These are phyloP conservation scores for Candida chauliodis DNA, from an alignment of 805 yeast species.

Conservation along the genomic window DNA sequence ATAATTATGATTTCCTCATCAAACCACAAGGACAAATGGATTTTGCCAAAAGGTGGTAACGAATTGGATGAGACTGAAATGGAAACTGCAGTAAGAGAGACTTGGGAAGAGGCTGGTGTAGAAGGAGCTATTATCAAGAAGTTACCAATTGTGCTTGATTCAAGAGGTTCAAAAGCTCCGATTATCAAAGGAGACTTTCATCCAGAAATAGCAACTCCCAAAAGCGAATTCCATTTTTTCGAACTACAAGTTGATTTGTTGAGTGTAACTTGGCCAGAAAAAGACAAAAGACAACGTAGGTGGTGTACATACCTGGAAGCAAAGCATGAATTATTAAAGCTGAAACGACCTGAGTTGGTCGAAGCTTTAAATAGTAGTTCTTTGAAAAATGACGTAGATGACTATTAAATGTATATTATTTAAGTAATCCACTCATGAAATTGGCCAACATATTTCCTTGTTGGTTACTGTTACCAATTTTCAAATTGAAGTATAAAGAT, in stretches of 20 bases:
- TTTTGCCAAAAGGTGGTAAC: constrained; percentile 93
- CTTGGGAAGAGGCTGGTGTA: constrained; percentile 98
- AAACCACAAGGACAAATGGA: constrained; percentile 70
- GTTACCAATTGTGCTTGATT: constrained; percentile 67
- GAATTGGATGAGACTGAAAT: constrained; percentile 71
- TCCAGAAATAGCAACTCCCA: constrained; percentile 49
- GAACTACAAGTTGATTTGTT: constrained; percentile 64
- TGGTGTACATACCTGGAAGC: constrained; percentile 79
- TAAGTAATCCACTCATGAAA: constrained; percentile 61
- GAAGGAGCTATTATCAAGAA: constrained; percentile 55
- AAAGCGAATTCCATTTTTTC: constrained; percentile 84
- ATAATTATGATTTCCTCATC: constrained; percentile 80
- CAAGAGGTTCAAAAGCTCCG: constrained; percentile 38
- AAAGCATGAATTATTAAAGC: constrained; percentile 48
- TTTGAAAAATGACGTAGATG: constrained; percentile 36
- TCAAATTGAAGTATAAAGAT: constrained; percentile 56
- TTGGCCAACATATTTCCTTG: constrained; percentile 45
- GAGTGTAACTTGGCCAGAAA: constrained; percentile 75
- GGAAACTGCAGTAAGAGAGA: constrained; percentile 73
- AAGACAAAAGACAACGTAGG: constrained; percentile 52
- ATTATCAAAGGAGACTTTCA: constrained; percentile 30
- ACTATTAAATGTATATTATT: constrained; percentile 12
- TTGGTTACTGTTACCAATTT: constrained; percentile 36
- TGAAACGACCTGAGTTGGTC: constrained; percentile 65
- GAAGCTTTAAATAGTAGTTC: constrained; percentile 59